Evolutionary conservation across 371 early-diverging fungal genomes (phyloP).

Genomic region (Encephalitozoon hellem): DNA sequence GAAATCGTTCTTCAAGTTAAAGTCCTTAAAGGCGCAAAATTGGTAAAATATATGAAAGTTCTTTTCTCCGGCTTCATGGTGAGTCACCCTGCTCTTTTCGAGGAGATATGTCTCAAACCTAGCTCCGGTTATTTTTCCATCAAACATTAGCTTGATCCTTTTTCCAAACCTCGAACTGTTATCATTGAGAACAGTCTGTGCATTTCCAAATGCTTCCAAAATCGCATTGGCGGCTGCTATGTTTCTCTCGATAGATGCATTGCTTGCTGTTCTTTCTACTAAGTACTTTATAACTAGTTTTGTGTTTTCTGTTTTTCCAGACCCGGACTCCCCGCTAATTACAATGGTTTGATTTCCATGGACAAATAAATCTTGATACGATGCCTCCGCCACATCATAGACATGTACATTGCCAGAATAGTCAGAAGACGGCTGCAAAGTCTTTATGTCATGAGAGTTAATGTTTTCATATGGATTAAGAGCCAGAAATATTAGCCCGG

Average conservation of each 20-base stretch:
- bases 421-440: neutral
- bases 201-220: conserved; percentile 70
- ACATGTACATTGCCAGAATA: conserved; percentile 45
- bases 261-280: conserved; percentile 1
- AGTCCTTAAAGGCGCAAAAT: conserved; percentile 9
- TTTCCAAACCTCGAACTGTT: conserved; percentile 71
- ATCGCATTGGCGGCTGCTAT: conserved; percentile 54
- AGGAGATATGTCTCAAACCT: conserved; percentile 74
- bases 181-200: conserved; percentile 65
- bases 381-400: conserved; percentile 41
- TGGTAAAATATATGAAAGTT: conserved; percentile 77
- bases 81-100: conserved; percentile 69
- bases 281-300: conserved; percentile 56
- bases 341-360: conserved; percentile 52
- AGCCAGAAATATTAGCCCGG: conserved; percentile 53
- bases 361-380: conserved; percentile 14
- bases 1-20: conserved; percentile 32
- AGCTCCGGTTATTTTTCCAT: conserved; percentile 70
- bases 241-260: neutral
- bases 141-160: conserved; percentile 74
- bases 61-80: conserved; percentile 66
- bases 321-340: conserved; percentile 60
- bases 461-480: conserved; percentile 57
- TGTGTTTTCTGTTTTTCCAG: conserved; percentile 61
- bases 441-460: conserved; percentile 8